Conservation (phyloP, 495 filamentous ascomycete species). For the Cercophora scortea region DNA sequence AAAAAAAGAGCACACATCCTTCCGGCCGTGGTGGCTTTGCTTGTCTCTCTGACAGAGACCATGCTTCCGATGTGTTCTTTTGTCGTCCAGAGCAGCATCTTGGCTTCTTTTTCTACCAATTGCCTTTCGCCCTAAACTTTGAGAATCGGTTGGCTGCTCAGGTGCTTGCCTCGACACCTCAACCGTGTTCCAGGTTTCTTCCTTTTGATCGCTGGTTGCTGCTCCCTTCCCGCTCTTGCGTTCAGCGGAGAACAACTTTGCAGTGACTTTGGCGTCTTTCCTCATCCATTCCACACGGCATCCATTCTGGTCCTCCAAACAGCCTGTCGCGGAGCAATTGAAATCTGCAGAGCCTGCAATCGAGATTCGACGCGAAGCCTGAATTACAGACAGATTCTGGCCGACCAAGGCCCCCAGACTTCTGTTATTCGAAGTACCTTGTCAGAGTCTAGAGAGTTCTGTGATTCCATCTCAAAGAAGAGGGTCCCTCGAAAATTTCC, state of each 20-base stretch:
- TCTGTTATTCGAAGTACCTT: background rate
- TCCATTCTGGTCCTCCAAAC: background rate
- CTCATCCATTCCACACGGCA: background rate
- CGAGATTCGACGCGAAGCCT: background rate
- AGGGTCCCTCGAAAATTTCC: constrained; percentile 14
- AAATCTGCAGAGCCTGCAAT: background rate
- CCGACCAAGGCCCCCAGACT: background rate
- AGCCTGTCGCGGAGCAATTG: background rate
- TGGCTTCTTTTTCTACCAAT: constrained; percentile 16
- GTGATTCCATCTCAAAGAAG: background rate
- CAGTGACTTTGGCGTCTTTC: background rate
- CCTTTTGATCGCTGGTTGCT: no score
- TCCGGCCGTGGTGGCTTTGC: no score
- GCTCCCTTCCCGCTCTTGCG: no score
- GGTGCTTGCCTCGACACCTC: constrained; percentile 3
- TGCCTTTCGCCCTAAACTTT: background rate
- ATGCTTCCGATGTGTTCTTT: constrained; percentile 1
- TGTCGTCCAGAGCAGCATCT: constrained; percentile 1
- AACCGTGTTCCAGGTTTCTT: no score
- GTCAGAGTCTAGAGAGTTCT: background rate
- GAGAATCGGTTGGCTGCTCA: background rate
- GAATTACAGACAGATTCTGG: background rate
- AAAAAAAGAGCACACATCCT: background rate
- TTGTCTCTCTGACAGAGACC: no score
- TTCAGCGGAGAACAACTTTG: no score